Conservation (phyloP, 306 rosid genomes). For the Inga oerstediana region DNA sequence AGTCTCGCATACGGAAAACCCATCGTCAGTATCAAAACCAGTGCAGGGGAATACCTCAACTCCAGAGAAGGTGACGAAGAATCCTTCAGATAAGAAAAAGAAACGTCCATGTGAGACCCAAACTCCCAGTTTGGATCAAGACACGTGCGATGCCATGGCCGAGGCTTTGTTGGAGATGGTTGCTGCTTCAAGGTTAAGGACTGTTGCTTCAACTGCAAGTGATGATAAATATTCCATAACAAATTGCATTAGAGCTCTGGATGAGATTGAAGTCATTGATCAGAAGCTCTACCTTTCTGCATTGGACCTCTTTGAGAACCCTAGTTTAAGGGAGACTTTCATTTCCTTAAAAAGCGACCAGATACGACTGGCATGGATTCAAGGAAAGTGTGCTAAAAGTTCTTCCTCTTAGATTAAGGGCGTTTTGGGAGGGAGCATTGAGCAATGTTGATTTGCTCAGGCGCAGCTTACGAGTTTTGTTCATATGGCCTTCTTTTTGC, state of each 20-base stretch:
- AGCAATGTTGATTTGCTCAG: constrained; percentile 23
- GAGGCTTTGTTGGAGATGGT: constrained; percentile 70
- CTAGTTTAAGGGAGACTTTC: constrained; percentile 73
- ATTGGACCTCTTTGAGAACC: constrained; percentile 74
- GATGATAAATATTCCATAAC: constrained; percentile 70
- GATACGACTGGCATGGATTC: constrained; percentile 67
- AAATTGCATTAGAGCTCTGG: constrained; percentile 74
- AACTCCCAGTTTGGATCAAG: constrained; percentile 53
- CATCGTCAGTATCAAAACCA: constrained; percentile 41
- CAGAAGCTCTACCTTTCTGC: constrained; percentile 65
- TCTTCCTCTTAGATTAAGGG: constrained; percentile 25
- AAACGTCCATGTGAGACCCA: constrained; percentile 61
- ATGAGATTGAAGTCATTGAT: constrained; percentile 67
- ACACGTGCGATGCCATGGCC: constrained; percentile 58
- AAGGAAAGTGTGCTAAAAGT: constrained; percentile 59
- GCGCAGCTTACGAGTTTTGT: background rate
- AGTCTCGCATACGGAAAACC: constrained; percentile 43
- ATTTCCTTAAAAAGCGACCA: constrained; percentile 59
- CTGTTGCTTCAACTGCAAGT: constrained; percentile 33
- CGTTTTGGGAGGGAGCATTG: constrained; percentile 19
- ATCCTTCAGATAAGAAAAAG: constrained; percentile 54
- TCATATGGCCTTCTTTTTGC: constrained; percentile 1
- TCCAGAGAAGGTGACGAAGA: constrained; percentile 50
- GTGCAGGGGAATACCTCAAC: constrained; percentile 41
- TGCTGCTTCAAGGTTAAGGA: constrained; percentile 59